These are phyloP conservation scores for Blepharisma japonicum DNA, from an alignment of 73 alveolate species.

Conservation along the genomic window DNA sequence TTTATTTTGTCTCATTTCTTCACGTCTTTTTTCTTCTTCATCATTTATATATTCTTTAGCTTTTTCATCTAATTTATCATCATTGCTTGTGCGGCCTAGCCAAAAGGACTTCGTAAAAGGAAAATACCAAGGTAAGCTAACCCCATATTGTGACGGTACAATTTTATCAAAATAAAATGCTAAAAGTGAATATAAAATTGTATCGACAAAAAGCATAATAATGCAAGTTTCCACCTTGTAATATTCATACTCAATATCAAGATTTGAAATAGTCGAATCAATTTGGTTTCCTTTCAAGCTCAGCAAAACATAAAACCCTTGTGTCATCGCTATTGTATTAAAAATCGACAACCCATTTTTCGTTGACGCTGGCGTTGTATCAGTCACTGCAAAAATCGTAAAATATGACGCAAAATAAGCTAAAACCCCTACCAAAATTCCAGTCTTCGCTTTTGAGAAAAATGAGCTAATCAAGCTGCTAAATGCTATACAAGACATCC, in stretches of 20 bases:
- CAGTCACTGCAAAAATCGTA: background rate
- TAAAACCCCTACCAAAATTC: background rate
- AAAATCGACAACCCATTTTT: background rate
- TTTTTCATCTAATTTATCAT: background rate
- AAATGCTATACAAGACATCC: conserved; percentile 11
- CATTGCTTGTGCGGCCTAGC: conserved; percentile 28
- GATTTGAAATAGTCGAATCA: background rate
- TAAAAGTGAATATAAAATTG: conserved; percentile 40
- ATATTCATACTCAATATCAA: background rate
- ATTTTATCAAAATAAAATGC: conserved; percentile 63
- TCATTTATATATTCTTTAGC: background rate
- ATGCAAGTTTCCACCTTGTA: conserved; percentile 12
- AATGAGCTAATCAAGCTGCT: conserved; percentile 13
- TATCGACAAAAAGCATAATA: conserved; percentile 31
- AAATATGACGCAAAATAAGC: background rate
- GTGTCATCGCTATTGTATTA: conserved; percentile 17
- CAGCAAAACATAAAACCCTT: background rate
- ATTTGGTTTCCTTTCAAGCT: conserved; percentile 22
- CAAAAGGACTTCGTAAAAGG: conserved; percentile 41
- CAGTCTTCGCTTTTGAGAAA: conserved; percentile 11
- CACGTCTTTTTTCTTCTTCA: conserved; percentile 24
- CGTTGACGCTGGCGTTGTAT: conserved; percentile 13
- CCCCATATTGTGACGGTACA: conserved; percentile 71
- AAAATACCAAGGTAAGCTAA: conserved; percentile 72
- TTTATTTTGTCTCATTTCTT: conserved; percentile 13